phyloP scores from a whole-genome alignment of 2,329 filamentous ascomycete genomes.

The Atkinsonella hypoxylon region DNA sequence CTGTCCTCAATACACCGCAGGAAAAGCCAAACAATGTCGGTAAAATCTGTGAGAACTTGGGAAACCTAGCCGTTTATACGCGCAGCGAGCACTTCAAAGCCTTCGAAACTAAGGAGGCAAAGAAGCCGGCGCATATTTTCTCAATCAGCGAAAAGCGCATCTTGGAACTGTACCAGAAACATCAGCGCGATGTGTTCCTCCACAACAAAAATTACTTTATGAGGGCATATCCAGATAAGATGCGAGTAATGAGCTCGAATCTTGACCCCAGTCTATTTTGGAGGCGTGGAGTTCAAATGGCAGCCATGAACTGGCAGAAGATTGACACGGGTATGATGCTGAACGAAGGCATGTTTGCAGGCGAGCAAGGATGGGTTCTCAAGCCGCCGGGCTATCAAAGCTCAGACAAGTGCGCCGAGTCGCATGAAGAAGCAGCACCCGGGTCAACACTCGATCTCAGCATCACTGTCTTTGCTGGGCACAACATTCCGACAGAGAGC shows the following conservation, averaged over 20 bases:
- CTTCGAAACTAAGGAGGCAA: slow-evolving; percentile 52
- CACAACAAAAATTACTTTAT: slow-evolving; percentile 86
- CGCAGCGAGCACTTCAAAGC: slow-evolving; percentile 70
- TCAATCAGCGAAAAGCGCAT: slow-evolving; percentile 82
- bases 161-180: slow-evolving; percentile 40
- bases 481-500: slow-evolving; percentile 42
- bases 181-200: slow-evolving; percentile 62
- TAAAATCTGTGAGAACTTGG: slow-evolving; percentile 57
- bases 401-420: slow-evolving; percentile 24
- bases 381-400: slow-evolving; percentile 67
- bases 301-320: slow-evolving; percentile 94
- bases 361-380: slow-evolving; percentile 69
- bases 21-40: slow-evolving; percentile 34
- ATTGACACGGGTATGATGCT: slow-evolving; percentile 91
- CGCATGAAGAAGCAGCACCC: slow-evolving; percentile 32
- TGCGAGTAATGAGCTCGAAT: slow-evolving; percentile 78
- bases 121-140: slow-evolving; percentile 59
- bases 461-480: slow-evolving; percentile 65
- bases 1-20: slow-evolving; percentile 4
- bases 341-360: slow-evolving; percentile 95
- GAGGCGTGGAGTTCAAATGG: slow-evolving; percentile 94
- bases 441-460: slow-evolving; percentile 50
- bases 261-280: slow-evolving; percentile 87
- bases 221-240: slow-evolving; percentile 77
- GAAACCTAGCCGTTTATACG: slow-evolving; percentile 72